Evolutionary conservation across 257 asterid species (phyloP).

Genomic region (Prunella vulgaris): DNA sequence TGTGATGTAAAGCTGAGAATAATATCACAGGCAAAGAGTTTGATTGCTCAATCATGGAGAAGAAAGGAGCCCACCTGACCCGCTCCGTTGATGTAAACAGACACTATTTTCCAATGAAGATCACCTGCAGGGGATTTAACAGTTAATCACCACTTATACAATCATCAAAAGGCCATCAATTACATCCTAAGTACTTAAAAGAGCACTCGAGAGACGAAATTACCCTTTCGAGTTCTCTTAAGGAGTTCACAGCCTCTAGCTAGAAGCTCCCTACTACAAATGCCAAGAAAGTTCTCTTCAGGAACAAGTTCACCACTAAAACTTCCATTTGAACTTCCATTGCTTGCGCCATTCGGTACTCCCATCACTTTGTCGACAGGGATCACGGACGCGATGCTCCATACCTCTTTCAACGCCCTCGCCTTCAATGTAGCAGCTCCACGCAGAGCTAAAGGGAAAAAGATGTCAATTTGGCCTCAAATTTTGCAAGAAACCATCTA

Average conservation of each 20-base stretch:
- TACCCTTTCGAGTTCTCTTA: constrained; percentile 89
- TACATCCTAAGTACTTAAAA: too few species aligned
- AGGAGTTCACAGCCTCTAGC: constrained; percentile 92
- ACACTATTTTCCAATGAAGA: constrained; percentile 91
- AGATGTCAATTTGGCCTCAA: not conserved
- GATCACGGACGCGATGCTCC: constrained; percentile 82
- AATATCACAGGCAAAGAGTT: constrained; percentile 1
- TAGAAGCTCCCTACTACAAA: constrained; percentile 81
- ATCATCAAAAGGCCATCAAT: not conserved
- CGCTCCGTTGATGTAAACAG: constrained; percentile 67
- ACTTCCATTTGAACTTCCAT: constrained; percentile 63
- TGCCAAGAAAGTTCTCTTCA: constrained; percentile 90
- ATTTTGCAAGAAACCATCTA: not conserved
- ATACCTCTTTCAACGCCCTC: constrained; percentile 85
- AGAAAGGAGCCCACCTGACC: constrained; percentile 59
- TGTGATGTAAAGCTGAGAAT: constrained; percentile 11
- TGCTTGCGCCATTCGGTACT: constrained; percentile 40
- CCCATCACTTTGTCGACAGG: constrained; percentile 82
- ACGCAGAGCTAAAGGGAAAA: constrained; percentile 55
- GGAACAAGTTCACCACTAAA: constrained; percentile 74
- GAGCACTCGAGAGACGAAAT: not conserved
- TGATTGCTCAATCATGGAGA: constrained; percentile 39
- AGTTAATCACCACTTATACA: not conserved
- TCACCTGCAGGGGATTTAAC: constrained; percentile 53
- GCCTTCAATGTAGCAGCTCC: constrained; percentile 96